phyloP scores from a whole-genome alignment of 176 grass and related monocot species.

The Phoenix roebelenii region DNA sequence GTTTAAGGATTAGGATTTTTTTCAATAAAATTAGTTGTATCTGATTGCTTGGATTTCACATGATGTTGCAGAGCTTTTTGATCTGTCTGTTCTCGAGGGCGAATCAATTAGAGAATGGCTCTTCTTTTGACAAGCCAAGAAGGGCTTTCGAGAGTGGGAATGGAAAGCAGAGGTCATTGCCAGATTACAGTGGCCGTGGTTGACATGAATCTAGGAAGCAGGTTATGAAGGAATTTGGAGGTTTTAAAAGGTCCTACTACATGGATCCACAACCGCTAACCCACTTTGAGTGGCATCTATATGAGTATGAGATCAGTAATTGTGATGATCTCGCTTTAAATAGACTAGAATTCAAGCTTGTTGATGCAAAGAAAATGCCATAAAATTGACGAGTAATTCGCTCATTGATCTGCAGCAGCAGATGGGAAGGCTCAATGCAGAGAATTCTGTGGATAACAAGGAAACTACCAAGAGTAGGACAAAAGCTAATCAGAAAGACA shows the following conservation, averaged over 20 bases:
- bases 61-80: conserved; percentile 65
- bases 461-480: conserved; percentile 40
- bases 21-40: no score
- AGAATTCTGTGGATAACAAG: conserved; percentile 60
- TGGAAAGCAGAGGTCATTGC: conserved; percentile 78
- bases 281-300: conserved; percentile 80
- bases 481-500: conserved; percentile 42
- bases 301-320: conserved; percentile 79
- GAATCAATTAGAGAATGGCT: conserved; percentile 96
- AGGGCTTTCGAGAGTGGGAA: conserved; percentile 92
- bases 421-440: conserved; percentile 49
- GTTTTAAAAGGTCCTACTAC: conserved; percentile 83
- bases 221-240: conserved; percentile 72
- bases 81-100: conserved; percentile 70
- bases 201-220: conserved; percentile 98
- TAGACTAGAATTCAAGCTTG: conserved; percentile 69
- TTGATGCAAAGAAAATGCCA: conserved; percentile 60
- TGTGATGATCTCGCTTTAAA: conserved; percentile 66
- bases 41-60: no score
- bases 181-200: conserved; percentile 80
- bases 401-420: conserved; percentile 60
- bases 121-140: conserved; percentile 93
- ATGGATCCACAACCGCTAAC: conserved; percentile 85
- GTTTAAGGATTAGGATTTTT: no score
- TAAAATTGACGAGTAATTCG: conserved; percentile 37